Conservation (phyloP, 306 rosid species). For the Abrus precatorius region DNA sequence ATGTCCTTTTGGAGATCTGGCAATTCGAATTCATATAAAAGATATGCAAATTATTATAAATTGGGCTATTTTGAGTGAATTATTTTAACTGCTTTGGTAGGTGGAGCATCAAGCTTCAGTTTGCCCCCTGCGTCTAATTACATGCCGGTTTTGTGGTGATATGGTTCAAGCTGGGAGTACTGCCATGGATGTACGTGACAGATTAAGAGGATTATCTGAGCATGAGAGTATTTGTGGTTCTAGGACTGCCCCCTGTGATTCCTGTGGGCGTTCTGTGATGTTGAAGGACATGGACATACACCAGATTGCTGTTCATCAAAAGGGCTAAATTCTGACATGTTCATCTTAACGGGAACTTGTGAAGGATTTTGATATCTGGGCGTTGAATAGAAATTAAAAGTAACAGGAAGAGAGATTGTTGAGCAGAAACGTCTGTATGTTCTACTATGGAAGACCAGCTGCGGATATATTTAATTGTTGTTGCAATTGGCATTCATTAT, state of each 20-base stretch:
- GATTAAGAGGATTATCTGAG: constrained; percentile 84
- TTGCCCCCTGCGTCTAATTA: constrained; percentile 81
- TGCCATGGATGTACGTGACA: constrained; percentile 79
- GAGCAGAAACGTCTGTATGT: constrained; percentile 36
- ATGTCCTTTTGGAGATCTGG: neutral
- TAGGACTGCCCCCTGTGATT: constrained; percentile 93
- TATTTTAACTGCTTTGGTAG: constrained; percentile 55
- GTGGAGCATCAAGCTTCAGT: constrained; percentile 80
- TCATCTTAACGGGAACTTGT: neutral
- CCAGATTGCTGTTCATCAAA: constrained; percentile 92
- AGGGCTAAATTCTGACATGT: constrained; percentile 57
- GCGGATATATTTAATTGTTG: constrained; percentile 23
- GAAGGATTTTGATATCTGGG: neutral
- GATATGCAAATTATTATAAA: constrained; percentile 10
- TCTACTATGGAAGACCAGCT: neutral
- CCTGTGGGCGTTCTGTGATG: constrained; percentile 98
- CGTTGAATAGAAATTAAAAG: neutral
- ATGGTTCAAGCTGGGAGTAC: constrained; percentile 97
- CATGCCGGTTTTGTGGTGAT: constrained; percentile 94
- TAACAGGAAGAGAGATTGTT: constrained; percentile 12
- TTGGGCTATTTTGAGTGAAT: neutral
- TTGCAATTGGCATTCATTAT: constrained; percentile 22
- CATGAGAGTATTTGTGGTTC: constrained; percentile 98
- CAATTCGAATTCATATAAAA: constrained; percentile 30
- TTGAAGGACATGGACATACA: constrained; percentile 98